Conservation (phyloP, 176 grass and related monocot genomes). For the Aegilops longissima region DNA sequence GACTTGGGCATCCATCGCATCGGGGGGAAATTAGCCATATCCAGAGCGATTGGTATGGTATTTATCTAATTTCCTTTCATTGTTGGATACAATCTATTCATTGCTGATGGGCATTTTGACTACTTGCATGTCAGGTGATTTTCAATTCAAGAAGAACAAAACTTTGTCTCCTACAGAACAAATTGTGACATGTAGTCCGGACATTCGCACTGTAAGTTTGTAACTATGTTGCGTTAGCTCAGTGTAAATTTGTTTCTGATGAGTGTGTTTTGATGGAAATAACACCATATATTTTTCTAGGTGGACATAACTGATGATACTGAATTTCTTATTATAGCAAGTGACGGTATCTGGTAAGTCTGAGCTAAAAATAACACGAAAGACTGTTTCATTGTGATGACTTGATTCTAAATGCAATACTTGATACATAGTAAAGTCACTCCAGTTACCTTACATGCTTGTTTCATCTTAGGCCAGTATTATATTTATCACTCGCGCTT, state of each 20-base stretch:
- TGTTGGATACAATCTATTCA: constrained; percentile 4
- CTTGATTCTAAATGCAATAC: not conserved
- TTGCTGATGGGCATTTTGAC: not conserved
- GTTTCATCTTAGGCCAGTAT: not conserved
- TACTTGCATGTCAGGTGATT: constrained; percentile 21
- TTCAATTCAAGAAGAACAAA: constrained; percentile 20
- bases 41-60: not conserved
- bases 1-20: not conserved
- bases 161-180: not conserved
- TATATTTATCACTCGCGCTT: not conserved
- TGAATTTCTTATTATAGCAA: constrained; percentile 47
- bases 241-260: not conserved
- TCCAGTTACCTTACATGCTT: not conserved
- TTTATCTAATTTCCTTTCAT: constrained; percentile 2
- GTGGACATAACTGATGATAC: constrained; percentile 21
- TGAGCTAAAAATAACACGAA: not conserved
- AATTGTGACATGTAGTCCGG: constrained; percentile 21
- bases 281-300: constrained; percentile 8
- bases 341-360: constrained; percentile 43
- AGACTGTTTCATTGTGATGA: not conserved
- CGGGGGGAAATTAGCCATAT: not conserved
- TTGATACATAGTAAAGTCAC: not conserved
- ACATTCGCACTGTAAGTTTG: constrained; percentile 13
- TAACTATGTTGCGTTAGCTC: not conserved
- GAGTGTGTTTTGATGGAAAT: constrained; percentile 11